phyloP scores from a whole-genome alignment of 805 yeast genomes.

The Candida awuae region DNA sequence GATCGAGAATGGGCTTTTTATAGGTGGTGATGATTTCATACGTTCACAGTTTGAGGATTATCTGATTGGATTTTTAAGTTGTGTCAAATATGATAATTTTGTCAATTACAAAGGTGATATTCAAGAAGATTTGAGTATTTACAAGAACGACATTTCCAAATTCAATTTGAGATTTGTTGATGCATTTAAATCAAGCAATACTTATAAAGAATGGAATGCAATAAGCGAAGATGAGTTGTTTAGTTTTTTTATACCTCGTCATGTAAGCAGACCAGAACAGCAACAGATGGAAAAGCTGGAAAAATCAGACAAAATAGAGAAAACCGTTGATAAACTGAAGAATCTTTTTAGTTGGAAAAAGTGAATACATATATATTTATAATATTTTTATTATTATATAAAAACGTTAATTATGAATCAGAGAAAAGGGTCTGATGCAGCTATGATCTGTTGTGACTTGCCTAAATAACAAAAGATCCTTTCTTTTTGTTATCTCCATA shows the following conservation, averaged over 20 bases:
- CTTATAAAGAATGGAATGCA: conserved; percentile 45
- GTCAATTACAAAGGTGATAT: conserved; percentile 23
- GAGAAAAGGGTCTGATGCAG: too few species aligned
- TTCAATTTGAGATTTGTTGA: conserved; percentile 34
- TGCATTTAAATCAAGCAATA: conserved; percentile 47
- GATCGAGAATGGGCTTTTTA: conserved; percentile 35
- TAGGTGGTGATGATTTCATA: conserved; percentile 82
- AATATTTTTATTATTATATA: too few species aligned
- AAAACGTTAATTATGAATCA: too few species aligned
- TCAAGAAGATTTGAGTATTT: conserved; percentile 13
- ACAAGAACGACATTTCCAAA: conserved; percentile 19
- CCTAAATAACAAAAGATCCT: too few species aligned
- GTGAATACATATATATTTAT: too few species aligned
- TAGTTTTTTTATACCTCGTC: conserved; percentile 31
- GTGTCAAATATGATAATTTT: conserved; percentile 63
- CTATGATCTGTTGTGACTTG: too few species aligned
- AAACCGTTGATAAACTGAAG: conserved; percentile 2
- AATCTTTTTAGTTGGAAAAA: background rate
- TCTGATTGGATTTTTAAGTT: conserved; percentile 62
- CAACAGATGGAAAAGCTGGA: conserved; percentile 6
- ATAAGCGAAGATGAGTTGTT: conserved; percentile 65
- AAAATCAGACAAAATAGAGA: conserved; percentile 7
- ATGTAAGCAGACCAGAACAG: too few species aligned
- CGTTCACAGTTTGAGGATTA: conserved; percentile 88
- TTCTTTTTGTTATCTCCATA: too few species aligned